Percentiles rank a stretch among this genome's conserved stretches.
Conservation (phyloP, 1,284 basidiomycete species). For the Ustilago shanxiensis region DNA sequence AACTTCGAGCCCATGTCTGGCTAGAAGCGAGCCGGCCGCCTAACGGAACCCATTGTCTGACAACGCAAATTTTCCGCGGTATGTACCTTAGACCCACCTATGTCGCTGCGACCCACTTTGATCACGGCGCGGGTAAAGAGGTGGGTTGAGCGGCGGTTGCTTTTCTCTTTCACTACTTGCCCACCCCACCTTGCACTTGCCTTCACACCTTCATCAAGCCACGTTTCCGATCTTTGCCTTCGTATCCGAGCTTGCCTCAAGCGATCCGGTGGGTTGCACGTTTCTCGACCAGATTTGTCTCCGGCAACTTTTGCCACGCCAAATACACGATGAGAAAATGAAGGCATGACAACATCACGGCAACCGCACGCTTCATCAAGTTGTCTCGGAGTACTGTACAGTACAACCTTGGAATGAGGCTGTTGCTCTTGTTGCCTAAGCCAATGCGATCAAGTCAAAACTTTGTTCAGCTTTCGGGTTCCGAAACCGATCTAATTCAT, state of each 20-base stretch:
- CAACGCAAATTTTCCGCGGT: no score
- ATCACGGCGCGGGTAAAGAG: not conserved
- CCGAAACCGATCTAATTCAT: constrained; percentile 19
- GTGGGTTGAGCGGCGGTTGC: constrained; percentile 12
- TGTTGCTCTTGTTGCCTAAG: not conserved
- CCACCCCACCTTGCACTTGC: not conserved
- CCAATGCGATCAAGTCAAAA: not conserved
- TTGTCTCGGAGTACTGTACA: constrained; percentile 1
- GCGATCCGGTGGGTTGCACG: not conserved
- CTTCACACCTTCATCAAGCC: constrained; percentile 4
- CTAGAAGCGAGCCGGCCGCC: not conserved
- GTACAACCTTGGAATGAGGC: not conserved
- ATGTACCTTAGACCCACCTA: not conserved
- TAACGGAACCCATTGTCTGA: not conserved
- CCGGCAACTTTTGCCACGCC: not conserved
- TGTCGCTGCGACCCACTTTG: constrained; percentile 1
- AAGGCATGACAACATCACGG: constrained; percentile 4
- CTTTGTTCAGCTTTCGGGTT: constrained; percentile 14
- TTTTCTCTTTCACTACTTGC: not conserved
- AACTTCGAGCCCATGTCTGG: no score
- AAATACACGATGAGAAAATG: not conserved
- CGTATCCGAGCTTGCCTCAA: not conserved
- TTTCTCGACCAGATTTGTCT: not conserved
- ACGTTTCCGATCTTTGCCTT: not conserved
- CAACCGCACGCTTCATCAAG: not conserved